Conservation (phyloP, 805 yeast genomes). For the Kodamaea lidongshanica region DNA sequence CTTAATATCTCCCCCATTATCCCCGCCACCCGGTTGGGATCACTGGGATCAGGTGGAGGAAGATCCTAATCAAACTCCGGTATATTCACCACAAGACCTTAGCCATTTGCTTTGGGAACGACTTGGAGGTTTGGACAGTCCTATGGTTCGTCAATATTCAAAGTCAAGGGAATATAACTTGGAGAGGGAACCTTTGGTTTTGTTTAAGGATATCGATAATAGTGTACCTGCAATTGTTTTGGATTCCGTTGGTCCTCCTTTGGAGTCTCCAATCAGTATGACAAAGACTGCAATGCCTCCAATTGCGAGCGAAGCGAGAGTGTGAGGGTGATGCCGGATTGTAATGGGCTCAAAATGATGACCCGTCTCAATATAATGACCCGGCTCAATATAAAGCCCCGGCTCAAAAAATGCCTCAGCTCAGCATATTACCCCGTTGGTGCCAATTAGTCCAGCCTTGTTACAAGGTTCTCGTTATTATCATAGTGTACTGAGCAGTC, state of each 20-base stretch:
- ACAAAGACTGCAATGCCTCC: slow-evolving; percentile 11
- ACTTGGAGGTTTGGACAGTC: slow-evolving; percentile 35
- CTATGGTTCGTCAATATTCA: slow-evolving; percentile 25
- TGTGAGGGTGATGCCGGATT: no score
- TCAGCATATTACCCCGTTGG: no score
- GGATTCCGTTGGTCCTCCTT: slow-evolving; percentile 19
- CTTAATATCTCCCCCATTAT: slow-evolving; percentile 40
- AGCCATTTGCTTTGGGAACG: slow-evolving; percentile 40
- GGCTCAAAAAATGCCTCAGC: no score
- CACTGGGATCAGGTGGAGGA: slow-evolving; percentile 38
- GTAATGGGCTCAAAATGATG: no score
- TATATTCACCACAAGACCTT: slow-evolving; percentile 34
- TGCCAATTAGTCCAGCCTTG: no score
- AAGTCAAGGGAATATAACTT: slow-evolving; percentile 18
- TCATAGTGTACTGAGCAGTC: no score
- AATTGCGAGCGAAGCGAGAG: no score
- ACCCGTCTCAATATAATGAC: no score
- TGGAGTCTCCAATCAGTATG: not conserved
- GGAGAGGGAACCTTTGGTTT: slow-evolving; percentile 26
- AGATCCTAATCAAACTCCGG: slow-evolving; percentile 31
- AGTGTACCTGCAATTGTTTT: slow-evolving; percentile 39
- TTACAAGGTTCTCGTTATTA: no score
- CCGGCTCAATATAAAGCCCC: no score
- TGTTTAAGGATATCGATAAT: slow-evolving; percentile 31
- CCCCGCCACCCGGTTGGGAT: slow-evolving; percentile 42